These are phyloP conservation scores for Talaromyces trachyspermus DNA, from an alignment of 495 filamentous ascomycete species.

Conservation along the genomic window DNA sequence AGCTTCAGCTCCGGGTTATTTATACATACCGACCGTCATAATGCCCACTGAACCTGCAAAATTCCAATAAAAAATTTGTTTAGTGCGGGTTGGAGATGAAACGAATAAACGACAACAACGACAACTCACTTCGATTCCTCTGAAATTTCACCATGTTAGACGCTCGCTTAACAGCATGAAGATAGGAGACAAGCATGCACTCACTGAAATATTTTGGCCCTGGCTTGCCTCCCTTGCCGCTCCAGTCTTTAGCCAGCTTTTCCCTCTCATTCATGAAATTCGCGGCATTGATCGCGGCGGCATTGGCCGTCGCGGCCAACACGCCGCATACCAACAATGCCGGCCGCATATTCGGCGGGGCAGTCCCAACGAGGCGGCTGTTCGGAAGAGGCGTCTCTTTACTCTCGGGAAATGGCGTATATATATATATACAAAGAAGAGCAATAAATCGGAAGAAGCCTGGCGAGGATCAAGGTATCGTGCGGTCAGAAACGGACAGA, in stretches of 20 bases:
- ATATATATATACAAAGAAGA: not conserved
- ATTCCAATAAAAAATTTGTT: conserved; percentile 9
- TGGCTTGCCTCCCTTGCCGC: conserved; percentile 37
- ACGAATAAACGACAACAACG: not conserved
- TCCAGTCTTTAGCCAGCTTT: conserved; percentile 38
- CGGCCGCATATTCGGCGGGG: no score
- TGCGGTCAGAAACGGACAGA: no score
- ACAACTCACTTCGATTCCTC: conserved; percentile 49
- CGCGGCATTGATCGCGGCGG: conserved; percentile 16
- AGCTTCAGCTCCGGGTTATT: no score
- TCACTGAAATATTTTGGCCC: conserved; percentile 55
- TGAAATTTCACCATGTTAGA: conserved; percentile 19
- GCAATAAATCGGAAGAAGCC: no score
- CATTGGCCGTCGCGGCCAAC: conserved; percentile 8
- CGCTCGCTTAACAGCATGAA: conserved; percentile 6
- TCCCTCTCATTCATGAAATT: conserved; percentile 39
- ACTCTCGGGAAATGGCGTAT: no score
- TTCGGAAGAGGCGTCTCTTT: no score
- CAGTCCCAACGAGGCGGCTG: no score
- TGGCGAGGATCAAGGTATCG: no score
- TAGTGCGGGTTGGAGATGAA: not conserved
- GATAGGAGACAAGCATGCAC: conserved; percentile 16
- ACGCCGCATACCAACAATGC: conserved; percentile 14
- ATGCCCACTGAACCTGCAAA: conserved; percentile 54
- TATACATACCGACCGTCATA: conserved; percentile 51